Evolutionary conservation across 768 basidiomycete species (phyloP).

Genomic region (Leccinum variicolor): DNA sequence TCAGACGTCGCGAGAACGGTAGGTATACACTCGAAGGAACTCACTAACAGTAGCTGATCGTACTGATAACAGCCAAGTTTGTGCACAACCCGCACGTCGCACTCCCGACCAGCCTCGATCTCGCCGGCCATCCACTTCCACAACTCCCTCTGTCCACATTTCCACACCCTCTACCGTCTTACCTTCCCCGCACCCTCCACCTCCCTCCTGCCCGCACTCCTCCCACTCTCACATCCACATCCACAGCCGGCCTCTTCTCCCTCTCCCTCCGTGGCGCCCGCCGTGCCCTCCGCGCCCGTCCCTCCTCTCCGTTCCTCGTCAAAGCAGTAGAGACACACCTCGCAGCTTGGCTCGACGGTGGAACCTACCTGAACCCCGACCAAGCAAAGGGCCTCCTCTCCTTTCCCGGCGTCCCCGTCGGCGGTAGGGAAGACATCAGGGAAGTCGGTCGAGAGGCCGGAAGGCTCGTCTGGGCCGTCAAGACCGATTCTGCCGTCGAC

Average conservation of each 20-base stretch:
- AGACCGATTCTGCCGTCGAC: neutral
- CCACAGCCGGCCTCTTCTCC: constrained; percentile 74
- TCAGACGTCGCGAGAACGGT: constrained; percentile 78
- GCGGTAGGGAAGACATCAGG: constrained; percentile 49
- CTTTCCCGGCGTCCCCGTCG: constrained; percentile 46
- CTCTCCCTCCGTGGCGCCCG: constrained; percentile 75
- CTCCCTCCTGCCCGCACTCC: constrained; percentile 46
- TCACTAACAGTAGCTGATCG: too few relatives aligned
- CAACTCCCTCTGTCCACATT: constrained; percentile 57
- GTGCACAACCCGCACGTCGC: constrained; percentile 70
- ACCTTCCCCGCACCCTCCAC: constrained; percentile 57
- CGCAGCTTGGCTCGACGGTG: constrained; percentile 60
- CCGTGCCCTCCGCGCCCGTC: constrained; percentile 55
- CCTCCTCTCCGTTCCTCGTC: constrained; percentile 54
- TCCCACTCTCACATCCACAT: constrained; percentile 44
- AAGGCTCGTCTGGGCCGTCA: constrained; percentile 71
- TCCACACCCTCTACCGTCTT: constrained; percentile 70
- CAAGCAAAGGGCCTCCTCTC: constrained; percentile 22
- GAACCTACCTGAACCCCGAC: constrained; percentile 54
- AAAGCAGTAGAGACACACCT: constrained; percentile 66
- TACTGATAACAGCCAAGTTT: constrained; percentile 52
- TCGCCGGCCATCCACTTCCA: constrained; percentile 33
- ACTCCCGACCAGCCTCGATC: constrained; percentile 57
- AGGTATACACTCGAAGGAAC: neutral
- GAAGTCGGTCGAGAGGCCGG: constrained; percentile 66